These are phyloP conservation scores for Hymenoscyphus fructigenus DNA, from an alignment of 2,329 filamentous ascomycete species.

Conservation along the genomic window DNA sequence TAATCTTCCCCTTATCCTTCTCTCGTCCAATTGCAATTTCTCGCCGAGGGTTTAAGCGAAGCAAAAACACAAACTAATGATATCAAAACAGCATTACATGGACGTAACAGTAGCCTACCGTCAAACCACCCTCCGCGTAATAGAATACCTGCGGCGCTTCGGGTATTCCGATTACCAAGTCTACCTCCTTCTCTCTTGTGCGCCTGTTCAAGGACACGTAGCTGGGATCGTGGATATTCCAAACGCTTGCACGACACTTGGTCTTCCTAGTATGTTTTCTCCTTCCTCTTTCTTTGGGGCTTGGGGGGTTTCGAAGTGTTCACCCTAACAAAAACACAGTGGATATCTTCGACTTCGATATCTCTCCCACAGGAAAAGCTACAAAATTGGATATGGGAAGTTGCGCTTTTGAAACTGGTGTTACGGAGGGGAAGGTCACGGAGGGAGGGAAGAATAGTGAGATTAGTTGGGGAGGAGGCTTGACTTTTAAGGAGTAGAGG, in stretches of 20 bases:
- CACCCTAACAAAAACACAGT: conserved; percentile 41
- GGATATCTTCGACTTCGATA: conserved; percentile 95
- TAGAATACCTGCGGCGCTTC: conserved; percentile 77
- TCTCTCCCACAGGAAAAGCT: conserved; percentile 61
- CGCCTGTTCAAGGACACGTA: conserved; percentile 83
- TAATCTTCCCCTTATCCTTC: not conserved
- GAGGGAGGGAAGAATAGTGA: conserved; percentile 48
- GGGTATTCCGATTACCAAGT: conserved; percentile 74
- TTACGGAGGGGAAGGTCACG: conserved; percentile 45
- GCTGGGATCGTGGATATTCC: conserved; percentile 90
- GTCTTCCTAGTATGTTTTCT: conserved; percentile 62
- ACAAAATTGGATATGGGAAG: conserved; percentile 66
- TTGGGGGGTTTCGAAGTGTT: too few species aligned
- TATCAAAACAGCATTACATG: conserved; percentile 26
- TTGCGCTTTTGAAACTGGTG: conserved; percentile 63
- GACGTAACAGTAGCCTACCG: conserved; percentile 30
- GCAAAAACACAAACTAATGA: not conserved
- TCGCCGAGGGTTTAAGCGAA: not conserved
- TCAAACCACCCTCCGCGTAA: conserved; percentile 48
- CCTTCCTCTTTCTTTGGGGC: too few species aligned
- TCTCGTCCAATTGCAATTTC: not conserved
- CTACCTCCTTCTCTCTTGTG: conserved; percentile 81
- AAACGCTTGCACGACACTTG: conserved; percentile 86
- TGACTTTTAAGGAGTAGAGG: conserved; percentile 45
- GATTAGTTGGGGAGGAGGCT: conserved; percentile 50